Evolutionary conservation across 495 filamentous ascomycete species (phyloP), one percentile per base, ranked within the genome.

Genomic region (Penicillium lividum): DNA sequence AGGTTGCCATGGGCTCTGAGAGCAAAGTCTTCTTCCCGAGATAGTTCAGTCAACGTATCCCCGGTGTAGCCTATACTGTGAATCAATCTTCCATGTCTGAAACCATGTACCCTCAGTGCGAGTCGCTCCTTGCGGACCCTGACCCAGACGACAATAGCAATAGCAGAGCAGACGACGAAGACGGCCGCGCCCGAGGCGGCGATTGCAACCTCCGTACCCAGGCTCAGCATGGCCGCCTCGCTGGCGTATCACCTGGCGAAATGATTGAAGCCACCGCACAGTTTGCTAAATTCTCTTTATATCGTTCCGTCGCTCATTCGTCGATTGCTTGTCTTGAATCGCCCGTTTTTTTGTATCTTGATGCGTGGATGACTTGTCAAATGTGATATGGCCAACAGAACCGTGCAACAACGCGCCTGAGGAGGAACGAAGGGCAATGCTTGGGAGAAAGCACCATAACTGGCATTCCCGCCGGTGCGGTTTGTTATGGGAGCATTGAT

Each of bases 201-300:
- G 54, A 81, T 72, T 45, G 76, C 79, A 45, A 79, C 69, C 38
- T 78, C 64, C 18, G 68, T 64, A 33, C 67, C 72, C 48, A 77
- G 57, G 36, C 62, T 60, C 55, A 73, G 59, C 75, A 79, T 79
- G 51, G 58, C 70, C 63, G 34, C 54, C 52, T 53, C 42, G 31
- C 57, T 54, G 56, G 51, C 56, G 53, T 28, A 34, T 47, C 15
- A 62, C 44, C 31, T n/a, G 5, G 16, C 34, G n/a, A 38, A 25
- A 16, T 52, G 43, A 16, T 40, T 40, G 42, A 42, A 50, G 16
- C 22, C 53, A 42, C 33, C 51, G 57, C 57, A 34, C 52, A 33
- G 58, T 55, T 51, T 36, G 52, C 44, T 30, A 47, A 9, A 28
- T 33, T 33, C 31, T 33, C 31, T 9, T 11, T 11, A 22, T 22